phyloP scores from a whole-genome alignment of 2,329 filamentous ascomycete genomes.

The Aspergillus pseudoviridinutans region DNA sequence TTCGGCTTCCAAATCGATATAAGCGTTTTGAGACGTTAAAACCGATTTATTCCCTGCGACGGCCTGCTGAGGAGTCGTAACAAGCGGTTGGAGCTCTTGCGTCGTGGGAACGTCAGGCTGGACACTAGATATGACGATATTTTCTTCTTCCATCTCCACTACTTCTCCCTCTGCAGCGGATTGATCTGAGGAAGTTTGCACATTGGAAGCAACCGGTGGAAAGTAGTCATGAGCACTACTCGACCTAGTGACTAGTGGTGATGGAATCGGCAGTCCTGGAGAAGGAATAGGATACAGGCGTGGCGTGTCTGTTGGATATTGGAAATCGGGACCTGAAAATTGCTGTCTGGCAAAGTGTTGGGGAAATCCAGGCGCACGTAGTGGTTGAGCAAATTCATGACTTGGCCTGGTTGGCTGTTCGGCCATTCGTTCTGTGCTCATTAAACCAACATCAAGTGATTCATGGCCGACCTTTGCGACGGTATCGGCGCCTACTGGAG shows the following conservation, averaged over 20 bases:
- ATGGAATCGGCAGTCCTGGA: conserved; percentile 37
- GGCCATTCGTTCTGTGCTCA: background rate
- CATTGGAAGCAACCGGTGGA: conserved; percentile 13
- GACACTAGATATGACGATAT: background rate
- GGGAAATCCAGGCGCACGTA: background rate
- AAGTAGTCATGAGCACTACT: conserved; percentile 30
- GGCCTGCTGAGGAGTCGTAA: background rate
- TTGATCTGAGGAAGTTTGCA: conserved; percentile 8
- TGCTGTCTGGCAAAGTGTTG: conserved; percentile 1
- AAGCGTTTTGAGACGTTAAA: background rate
- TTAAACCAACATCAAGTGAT: conserved; percentile 9
- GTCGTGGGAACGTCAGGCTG: background rate
- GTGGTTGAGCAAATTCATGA: conserved; percentile 4
- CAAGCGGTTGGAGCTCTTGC: background rate
- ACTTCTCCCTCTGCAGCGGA: conserved; percentile 1
- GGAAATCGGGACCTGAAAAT: conserved; percentile 1
- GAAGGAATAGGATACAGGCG: conserved; percentile 37
- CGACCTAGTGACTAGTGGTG: conserved; percentile 31
- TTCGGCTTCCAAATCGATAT: background rate
- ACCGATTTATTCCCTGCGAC: background rate
- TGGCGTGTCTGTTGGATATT: conserved; percentile 32
- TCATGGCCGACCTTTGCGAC: background rate
- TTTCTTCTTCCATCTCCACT: background rate
- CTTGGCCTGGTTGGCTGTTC: conserved; percentile 2
- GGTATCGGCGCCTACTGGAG: background rate